These are phyloP conservation scores for Diaporthe citriasiana DNA, from an alignment of 2,329 filamentous ascomycete species.

Conservation along the genomic window DNA sequence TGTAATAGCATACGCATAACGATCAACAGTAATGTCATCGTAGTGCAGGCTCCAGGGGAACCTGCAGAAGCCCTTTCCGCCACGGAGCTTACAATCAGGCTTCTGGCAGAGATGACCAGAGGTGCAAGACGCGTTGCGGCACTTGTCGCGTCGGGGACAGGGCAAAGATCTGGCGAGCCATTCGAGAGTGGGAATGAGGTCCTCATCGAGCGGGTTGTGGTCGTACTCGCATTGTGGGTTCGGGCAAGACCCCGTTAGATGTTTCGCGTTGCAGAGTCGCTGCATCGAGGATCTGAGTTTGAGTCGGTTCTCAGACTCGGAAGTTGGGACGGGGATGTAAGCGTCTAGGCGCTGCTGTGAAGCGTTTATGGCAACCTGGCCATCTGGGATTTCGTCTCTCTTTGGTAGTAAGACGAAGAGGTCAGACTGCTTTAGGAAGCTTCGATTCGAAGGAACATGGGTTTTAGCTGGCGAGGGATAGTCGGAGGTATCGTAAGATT, in stretches of 20 bases:
- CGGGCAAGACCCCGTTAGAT: conserved; percentile 46
- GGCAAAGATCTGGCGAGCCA: conserved; percentile 49
- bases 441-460: conserved; percentile 29
- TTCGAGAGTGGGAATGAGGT: conserved; percentile 48
- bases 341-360: conserved; percentile 49
- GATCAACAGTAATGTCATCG: conserved; percentile 43
- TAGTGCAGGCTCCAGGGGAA: conserved; percentile 45
- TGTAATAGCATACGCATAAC: conserved; percentile 14
- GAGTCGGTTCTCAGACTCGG: conserved; percentile 44
- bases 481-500: conserved; percentile 38
- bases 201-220: conserved; percentile 47
- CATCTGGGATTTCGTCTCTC: conserved; percentile 48
- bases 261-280: conserved; percentile 44
- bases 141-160: conserved; percentile 48
- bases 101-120: conserved; percentile 52
- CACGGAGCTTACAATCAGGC: conserved; percentile 50
- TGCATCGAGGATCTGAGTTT: conserved; percentile 44
- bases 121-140: conserved; percentile 47
- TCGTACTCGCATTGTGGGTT: conserved; percentile 49
- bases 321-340: conserved; percentile 45
- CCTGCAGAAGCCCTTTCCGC: conserved; percentile 50
- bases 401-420: conserved; percentile 44
- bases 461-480: conserved; percentile 15
- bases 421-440: conserved; percentile 31
- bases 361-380: conserved; percentile 48